Conservation (phyloP, 495 filamentous ascomycete genomes). For the Podospora sp. region DNA sequence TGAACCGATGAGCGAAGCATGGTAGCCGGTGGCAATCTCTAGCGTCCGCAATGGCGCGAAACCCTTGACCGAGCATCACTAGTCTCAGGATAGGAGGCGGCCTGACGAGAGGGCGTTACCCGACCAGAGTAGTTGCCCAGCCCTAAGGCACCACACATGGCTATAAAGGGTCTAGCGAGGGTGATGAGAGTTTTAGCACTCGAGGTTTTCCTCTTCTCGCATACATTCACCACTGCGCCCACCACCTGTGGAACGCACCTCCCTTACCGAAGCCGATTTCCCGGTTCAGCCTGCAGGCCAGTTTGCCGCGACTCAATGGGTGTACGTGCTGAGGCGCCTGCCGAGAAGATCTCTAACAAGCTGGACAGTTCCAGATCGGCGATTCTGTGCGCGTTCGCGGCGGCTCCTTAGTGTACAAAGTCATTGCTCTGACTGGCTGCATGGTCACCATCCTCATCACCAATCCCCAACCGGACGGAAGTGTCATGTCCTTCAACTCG, state of each 20-base stretch:
- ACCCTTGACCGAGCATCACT: not conserved
- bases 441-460: slow-evolving; percentile 16
- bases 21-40: not conserved
- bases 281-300: too few relatives aligned
- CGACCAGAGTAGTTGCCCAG: not conserved
- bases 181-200: not conserved
- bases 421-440: slow-evolving; percentile 2
- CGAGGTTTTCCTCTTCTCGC: not conserved
- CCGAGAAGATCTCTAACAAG: not conserved
- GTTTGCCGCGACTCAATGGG: not conserved
- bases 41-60: not conserved
- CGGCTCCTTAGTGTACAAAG: slow-evolving; percentile 6
- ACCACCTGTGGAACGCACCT: too few relatives aligned
- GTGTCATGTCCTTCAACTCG: not conserved
- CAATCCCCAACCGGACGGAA: slow-evolving; percentile 10
- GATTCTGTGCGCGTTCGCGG: slow-evolving; percentile 9
- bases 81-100: not conserved
- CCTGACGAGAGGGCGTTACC: not conserved
- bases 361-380: slow-evolving; percentile 6
- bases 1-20: not conserved
- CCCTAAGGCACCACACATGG: not conserved
- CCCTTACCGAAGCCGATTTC: too few relatives aligned
- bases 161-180: not conserved
- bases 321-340: not conserved
- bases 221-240: too few relatives aligned